Base-by-base conservation (phyloP, 768 basidiomycete species). In the Rickenella mellea region DNA sequence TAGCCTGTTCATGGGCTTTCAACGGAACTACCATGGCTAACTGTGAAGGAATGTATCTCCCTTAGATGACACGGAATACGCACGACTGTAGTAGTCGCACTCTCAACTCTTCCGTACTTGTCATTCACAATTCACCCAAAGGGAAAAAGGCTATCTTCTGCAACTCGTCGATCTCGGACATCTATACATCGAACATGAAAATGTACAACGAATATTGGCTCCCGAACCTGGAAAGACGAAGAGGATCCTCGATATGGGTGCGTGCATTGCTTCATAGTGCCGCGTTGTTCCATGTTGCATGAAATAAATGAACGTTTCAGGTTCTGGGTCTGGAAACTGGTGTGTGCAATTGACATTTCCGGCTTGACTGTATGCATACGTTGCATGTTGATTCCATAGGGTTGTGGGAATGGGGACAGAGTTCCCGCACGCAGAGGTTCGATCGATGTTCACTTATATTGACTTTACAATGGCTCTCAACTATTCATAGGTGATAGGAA, bases 121-220 rank as follows among this genome's bases (percentile, higher is more conserved):
- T 30, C 33, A 17, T 7, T 3, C 33, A 19, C 10, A n/a, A 6
- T 31, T 20, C 11, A 17, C 27, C 8, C 11, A 5, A 27, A 42
- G 41, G 27, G 41, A 42, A 10, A 42, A 42, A n/a, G 28, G 32
- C 19, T 30, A 42, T 21, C 41, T 42, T n/a, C 24, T 42, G 27
- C 15, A 28, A 4, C 41, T 42, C 27, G 19, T 42, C 4, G 41
- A 27, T 12, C 33, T 36, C 33, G 33, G 33, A 7, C 33, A 22
- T 3, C 33, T 36, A 22, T 36, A 36, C 15, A 15, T 36, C 12
- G 33, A 17, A 9, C 19, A 36, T 17, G 19, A 22, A 36, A 22
- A 36, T 17, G 33, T 36, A 17, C 33, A 36, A 11, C 19, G 24
- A 4, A 22, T 22, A 3, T 22, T 36, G 9, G 19, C 33, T 22